Evolutionary conservation across 2,329 filamentous ascomycete species (phyloP), one percentile per base, ranked within the genome.

Genomic region (Canariomyces notabilis): DNA sequence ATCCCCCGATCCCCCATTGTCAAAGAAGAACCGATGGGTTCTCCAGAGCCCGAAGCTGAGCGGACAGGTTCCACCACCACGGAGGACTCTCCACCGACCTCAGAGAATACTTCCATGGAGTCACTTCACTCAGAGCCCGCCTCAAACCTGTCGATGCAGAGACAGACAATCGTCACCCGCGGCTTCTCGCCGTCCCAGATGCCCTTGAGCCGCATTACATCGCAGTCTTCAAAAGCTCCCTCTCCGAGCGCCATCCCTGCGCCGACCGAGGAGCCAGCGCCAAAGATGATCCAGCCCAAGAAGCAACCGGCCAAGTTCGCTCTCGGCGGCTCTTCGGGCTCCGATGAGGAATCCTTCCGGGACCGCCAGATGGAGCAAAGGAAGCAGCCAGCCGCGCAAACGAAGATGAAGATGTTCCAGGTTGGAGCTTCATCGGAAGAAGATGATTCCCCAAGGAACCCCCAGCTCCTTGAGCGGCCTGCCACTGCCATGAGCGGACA

Each of bases 171-270:
- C 53, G 79, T 95, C 48, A 83, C 95, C 42, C 86, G 87, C 53
- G 90, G 90, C 48, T 95, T 96, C 67, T 87, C 86, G 5, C 87
- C 87, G 2, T 83, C 85, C 20, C 80, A 84, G 50, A 74, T 85
- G 34, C 83, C 71, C 47, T 46, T 70, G 39, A 59, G 72, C 53
- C 61, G 69, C 46, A 64, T 69, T 43, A 64, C 71, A 40, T 61
- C 69, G 71, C 53, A 79, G 72, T 59, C 80, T 67, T 51, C 68
- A 35, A 73, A 76, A 40, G 61, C 68, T 2, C 61, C 70, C 8
- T 71, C 76, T 31, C 70, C 75, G 9, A 77, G 79, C 22, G 71
- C 75, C 21, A 82, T 86, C 34, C 77, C 85, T 29, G 83, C 84
- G 57, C 73, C 76, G 15, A 76, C 67, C 36, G 74, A 75, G 0